phyloP scores from a whole-genome alignment of 164 flowering plant genomes.

The Aristolochia contorta region DNA sequence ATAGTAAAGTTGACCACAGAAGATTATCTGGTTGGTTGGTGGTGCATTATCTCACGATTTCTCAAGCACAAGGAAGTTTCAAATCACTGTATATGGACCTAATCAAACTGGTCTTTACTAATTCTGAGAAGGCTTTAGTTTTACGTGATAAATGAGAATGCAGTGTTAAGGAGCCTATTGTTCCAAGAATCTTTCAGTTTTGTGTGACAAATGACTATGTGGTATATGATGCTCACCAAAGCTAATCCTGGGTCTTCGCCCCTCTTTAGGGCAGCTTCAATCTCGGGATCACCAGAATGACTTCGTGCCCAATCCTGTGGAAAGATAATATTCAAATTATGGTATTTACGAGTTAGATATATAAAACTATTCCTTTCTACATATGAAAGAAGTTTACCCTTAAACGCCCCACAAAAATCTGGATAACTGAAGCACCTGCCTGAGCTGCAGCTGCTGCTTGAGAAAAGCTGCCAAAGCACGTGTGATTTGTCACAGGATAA shows the following conservation, averaged over 20 bases:
- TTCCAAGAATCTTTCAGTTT: too few relatives aligned
- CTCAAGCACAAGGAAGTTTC: too few relatives aligned
- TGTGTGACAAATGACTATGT: too few relatives aligned
- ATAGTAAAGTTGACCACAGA: too few relatives aligned
- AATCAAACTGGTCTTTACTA: too few relatives aligned
- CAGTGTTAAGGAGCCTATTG: background rate
- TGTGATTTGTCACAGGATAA: conserved; percentile 10
- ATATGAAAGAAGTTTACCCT: conserved; percentile 40
- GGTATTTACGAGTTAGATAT: too few relatives aligned
- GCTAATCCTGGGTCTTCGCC: conserved; percentile 99
- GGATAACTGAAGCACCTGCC: conserved; percentile 98
- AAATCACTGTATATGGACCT: too few relatives aligned
- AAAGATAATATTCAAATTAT: background rate
- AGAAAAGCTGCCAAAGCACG: conserved; percentile 59
- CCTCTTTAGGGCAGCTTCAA: conserved; percentile 66
- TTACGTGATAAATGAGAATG: too few relatives aligned
- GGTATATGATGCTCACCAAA: conserved; percentile 46
- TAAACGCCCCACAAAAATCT: conserved; percentile 92
- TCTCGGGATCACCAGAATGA: conserved; percentile 85
- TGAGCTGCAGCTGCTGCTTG: conserved; percentile 99
- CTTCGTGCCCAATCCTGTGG: conserved; percentile 94
- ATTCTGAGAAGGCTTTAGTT: too few relatives aligned
- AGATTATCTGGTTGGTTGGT: too few relatives aligned
- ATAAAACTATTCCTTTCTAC: too few relatives aligned
- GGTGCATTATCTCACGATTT: too few relatives aligned